Percentiles rank a stretch among this genome's conserved stretches.
Evolutionary conservation across 192 early-diverging fungal genomes (phyloP).

Genomic region (Podila clonocystis): DNA sequence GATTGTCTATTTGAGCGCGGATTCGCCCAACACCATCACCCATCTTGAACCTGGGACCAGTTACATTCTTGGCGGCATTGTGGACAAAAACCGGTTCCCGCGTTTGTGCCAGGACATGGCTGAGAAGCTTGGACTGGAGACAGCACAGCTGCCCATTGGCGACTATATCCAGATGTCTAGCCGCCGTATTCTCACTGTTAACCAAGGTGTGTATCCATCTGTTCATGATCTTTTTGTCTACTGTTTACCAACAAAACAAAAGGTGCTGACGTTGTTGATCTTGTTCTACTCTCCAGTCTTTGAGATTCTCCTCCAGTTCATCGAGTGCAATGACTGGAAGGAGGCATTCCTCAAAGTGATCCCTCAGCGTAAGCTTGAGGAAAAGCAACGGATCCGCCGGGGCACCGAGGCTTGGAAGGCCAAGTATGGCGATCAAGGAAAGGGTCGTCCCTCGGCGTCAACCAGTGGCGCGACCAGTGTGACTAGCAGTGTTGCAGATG

Average conservation of each 20-base stretch:
- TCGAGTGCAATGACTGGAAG: conserved; percentile 86
- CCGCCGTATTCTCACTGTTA: conserved; percentile 91
- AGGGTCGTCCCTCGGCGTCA: background rate
- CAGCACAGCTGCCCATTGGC: conserved; percentile 87
- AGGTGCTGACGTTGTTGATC: background rate
- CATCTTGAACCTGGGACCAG: conserved; percentile 76
- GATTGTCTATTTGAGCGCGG: conserved; percentile 92
- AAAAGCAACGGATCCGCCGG: conserved; percentile 42
- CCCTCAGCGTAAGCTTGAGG: conserved; percentile 86
- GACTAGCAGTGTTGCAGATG: conserved; percentile 20
- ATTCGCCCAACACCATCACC: conserved; percentile 77
- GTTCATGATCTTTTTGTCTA: background rate
- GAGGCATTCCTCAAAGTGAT: conserved; percentile 90
- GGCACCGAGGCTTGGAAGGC: conserved; percentile 32
- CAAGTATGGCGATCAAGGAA: conserved; percentile 7
- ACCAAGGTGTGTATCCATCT: conserved; percentile 71
- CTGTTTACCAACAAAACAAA: background rate
- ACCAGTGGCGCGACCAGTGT: conserved; percentile 18
- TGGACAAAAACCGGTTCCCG: conserved; percentile 87
- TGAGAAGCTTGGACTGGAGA: conserved; percentile 71
- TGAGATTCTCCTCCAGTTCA: conserved; percentile 86
- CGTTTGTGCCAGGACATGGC: conserved; percentile 85
- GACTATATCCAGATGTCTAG: conserved; percentile 83
- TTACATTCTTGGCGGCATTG: conserved; percentile 95
- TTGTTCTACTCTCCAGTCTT: conserved; percentile 65